phyloP scores from a whole-genome alignment of 129 eudicot species.

The Tanacetum coccineum region DNA sequence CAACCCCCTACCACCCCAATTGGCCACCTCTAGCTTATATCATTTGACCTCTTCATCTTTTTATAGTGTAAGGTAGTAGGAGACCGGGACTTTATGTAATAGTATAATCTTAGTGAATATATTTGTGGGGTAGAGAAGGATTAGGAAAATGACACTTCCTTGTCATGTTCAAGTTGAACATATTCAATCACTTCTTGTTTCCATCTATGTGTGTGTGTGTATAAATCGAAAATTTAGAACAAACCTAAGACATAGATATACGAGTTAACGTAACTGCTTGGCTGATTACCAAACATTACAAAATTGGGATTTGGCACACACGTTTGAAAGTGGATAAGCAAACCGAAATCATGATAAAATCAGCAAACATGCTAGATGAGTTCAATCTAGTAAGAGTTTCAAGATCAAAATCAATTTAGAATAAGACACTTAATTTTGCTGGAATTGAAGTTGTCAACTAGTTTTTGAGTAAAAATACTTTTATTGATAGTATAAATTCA shows the following conservation, averaged over 20 bases:
- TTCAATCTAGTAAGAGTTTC: not conserved
- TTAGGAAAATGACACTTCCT: no score
- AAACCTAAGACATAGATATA: no score
- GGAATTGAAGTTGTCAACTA: constrained; percentile 1
- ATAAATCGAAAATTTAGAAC: no score
- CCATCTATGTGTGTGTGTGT: not conserved
- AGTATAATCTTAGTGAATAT: no score
- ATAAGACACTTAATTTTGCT: not conserved
- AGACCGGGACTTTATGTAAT: no score
- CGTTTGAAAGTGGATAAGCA: not conserved
- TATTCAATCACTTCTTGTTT: not conserved
- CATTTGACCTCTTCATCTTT: no score
- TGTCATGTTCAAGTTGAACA: no score
- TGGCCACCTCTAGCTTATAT: no score
- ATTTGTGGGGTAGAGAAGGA: no score
- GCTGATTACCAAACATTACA: not conserved
- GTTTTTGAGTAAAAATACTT: not conserved
- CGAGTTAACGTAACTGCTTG: no score
- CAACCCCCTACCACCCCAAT: no score
- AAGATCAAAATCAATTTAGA: not conserved
- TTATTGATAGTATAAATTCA: not conserved
- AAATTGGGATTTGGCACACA: not conserved
- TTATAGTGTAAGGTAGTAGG: no score
- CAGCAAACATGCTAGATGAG: not conserved
- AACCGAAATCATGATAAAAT: not conserved